phyloP scores from a whole-genome alignment of 1,284 basidiomycete genomes.

The Ustilago curta region DNA sequence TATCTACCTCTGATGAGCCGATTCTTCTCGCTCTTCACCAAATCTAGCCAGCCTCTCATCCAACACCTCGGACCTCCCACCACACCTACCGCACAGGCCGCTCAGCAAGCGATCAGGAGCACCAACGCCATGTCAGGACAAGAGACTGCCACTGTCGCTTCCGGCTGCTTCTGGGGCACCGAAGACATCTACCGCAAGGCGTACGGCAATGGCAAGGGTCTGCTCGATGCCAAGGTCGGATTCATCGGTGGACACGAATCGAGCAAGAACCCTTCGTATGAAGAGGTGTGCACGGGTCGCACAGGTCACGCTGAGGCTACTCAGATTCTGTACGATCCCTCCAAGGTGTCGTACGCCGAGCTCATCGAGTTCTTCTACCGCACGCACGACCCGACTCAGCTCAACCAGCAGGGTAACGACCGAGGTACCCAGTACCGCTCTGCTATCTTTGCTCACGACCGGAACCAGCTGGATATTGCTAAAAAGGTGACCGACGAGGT shows the following conservation, averaged over 20 bases:
- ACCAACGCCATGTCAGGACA: constrained; percentile 41
- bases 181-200: constrained; percentile 66
- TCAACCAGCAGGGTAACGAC: constrained; percentile 69
- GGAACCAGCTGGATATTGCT: constrained; percentile 81
- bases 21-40: constrained; percentile 55
- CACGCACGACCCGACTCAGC: constrained; percentile 89
- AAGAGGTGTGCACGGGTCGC: constrained; percentile 77
- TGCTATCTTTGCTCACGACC: constrained; percentile 84
- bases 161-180: constrained; percentile 68
- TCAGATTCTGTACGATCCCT: constrained; percentile 85
- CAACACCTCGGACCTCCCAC: constrained; percentile 51
- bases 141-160: constrained; percentile 55
- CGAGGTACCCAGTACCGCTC: constrained; percentile 81
- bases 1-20: constrained; percentile 47
- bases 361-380: constrained; percentile 77
- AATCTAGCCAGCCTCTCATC: constrained; percentile 47
- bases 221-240: constrained; percentile 61
- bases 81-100: constrained; percentile 47
- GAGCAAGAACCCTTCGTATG: constrained; percentile 73
- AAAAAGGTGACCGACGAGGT: constrained; percentile 85
- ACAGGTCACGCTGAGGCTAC: constrained; percentile 93
- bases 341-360: constrained; percentile 81
- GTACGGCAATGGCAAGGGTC: constrained; percentile 65
- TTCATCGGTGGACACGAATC: constrained; percentile 64
- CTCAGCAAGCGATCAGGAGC: constrained; percentile 38